Evolutionary conservation across 1,284 basidiomycete species (phyloP), one percentile per base, ranked within the genome.

Genomic region (Leccinum angustisporum): DNA sequence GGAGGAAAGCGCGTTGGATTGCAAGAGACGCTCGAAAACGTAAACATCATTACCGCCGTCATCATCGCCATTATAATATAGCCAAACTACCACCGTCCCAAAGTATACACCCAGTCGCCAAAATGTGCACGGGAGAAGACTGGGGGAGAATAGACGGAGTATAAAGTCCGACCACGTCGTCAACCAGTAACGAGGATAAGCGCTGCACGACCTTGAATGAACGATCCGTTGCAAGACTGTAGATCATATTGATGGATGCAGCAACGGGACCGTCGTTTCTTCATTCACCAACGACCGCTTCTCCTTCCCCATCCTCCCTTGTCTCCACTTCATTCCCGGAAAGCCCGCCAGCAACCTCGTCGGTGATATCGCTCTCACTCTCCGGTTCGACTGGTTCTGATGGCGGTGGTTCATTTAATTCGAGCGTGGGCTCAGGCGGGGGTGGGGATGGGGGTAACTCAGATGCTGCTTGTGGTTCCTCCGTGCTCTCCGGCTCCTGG

Each of bases 321-420:
- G 21, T 48, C 13, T 21, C 30, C 30, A 57, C 56, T 62, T 71
- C 70, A 64, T 73, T 57, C 51, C 61, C 63, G 53, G 60, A 70
- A 57, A 43, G 43, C 38, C 53, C 68, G 61, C 57, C 7, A 48
- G 46, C 63, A 51, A 54, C 69, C 58, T 76, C 73, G 48, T 76
- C 75, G 63, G 72, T 71, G 68, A 73, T 76, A 70, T 76, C 72
- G 65, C 74, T 75, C 58, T 76, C 72, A 54, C 65, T 74, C 61
- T 73, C 72, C 58, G 72, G 72, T 0, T 69, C 73, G 34, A 74
- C 65, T 7, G 72, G 72, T 48, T 73, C 72, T 52, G 73, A 70
- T 30, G 74, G 69, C 14, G 67, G 67, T 52, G 72, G 73, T 25
- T 72, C 74, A 50, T 57, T 73, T 59, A 76, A 61, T 51, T 75